phyloP scores from a whole-genome alignment of 169 alveolate genomes.

The Eimeria acervulina region DNA sequence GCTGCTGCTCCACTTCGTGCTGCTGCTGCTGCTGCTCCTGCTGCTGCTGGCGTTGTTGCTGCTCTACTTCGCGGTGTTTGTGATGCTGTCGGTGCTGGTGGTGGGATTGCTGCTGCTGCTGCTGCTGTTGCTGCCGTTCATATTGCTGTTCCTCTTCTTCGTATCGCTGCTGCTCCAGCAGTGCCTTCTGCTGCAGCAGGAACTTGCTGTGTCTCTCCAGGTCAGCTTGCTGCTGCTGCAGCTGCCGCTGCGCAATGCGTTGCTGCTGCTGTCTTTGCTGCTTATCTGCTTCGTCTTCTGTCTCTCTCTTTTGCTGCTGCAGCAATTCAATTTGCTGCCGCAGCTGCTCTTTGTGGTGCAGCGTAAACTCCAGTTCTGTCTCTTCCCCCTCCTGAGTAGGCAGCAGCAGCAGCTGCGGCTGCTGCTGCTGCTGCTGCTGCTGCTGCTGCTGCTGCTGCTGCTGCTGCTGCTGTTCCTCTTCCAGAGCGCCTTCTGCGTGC shows the following conservation, averaged over 20 bases:
- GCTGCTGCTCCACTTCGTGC: neutral
- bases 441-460: conserved; percentile 30
- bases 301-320: conserved; percentile 9
- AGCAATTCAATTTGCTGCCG: neutral
- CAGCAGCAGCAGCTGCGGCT: neutral
- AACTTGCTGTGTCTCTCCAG: neutral
- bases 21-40: neutral
- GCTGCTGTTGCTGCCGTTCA: neutral
- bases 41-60: neutral
- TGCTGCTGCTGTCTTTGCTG: conserved; percentile 30
- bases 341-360: neutral
- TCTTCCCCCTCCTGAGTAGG: neutral
- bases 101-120: conserved; percentile 48
- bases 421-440: conserved; percentile 44
- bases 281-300: neutral
- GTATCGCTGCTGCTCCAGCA: neutral
- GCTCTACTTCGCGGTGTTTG: neutral
- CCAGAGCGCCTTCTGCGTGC: no score
- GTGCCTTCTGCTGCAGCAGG: neutral
- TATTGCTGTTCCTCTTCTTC: neutral
- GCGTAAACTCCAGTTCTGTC: neutral
- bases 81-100: conserved; percentile 44
- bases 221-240: neutral
- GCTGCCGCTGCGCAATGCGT: neutral
- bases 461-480: conserved; percentile 53